phyloP scores from a whole-genome alignment of 352 stramenopile genomes.

The Phytophthora pistaciae region DNA sequence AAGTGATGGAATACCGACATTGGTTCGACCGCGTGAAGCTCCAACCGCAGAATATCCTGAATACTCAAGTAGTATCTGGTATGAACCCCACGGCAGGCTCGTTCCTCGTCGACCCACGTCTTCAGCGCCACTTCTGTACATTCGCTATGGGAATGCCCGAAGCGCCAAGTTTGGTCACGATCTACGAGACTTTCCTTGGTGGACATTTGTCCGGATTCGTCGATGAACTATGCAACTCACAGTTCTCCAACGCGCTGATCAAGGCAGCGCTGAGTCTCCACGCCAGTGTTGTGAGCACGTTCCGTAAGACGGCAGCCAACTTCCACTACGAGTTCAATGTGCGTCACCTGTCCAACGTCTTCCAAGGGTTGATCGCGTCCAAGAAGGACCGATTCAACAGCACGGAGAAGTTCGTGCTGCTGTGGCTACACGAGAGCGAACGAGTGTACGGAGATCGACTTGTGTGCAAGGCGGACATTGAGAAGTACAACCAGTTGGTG shows the following conservation, averaged over 20 bases:
- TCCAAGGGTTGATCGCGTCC: slow-evolving; percentile 95
- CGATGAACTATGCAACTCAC: slow-evolving; percentile 88
- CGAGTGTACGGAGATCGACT: slow-evolving; percentile 96
- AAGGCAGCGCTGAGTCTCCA: slow-evolving; percentile 95
- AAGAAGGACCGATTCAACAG: slow-evolving; percentile 93
- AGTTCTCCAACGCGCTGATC: slow-evolving; percentile 92
- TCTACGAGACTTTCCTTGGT: slow-evolving; percentile 97
- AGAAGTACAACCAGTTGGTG: slow-evolving; percentile 95
- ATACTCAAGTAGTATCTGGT: slow-evolving; percentile 95
- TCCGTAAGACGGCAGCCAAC: slow-evolving; percentile 96
- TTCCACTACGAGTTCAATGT: slow-evolving; percentile 99
- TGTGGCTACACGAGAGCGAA: slow-evolving; percentile 97
- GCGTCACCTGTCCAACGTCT: slow-evolving; percentile 96
- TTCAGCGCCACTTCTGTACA: slow-evolving; percentile 97
- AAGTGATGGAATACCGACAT: slow-evolving; percentile 97
- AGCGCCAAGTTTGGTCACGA: slow-evolving; percentile 93
- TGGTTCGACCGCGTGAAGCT: slow-evolving; percentile 95
- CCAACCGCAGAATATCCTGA: slow-evolving; percentile 94
- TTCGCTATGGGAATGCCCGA: slow-evolving; percentile 97
- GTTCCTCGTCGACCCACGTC: slow-evolving; percentile 94
- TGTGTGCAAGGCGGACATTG: slow-evolving; percentile 92
- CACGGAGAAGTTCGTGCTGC: slow-evolving; percentile 94
- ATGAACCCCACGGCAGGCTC: slow-evolving; percentile 97
- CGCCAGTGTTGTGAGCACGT: slow-evolving; percentile 88
- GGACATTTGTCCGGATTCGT: slow-evolving; percentile 93